Evolutionary conservation across 495 filamentous ascomycete genomes (phyloP).

Genomic region (Xylaria palmicola): DNA sequence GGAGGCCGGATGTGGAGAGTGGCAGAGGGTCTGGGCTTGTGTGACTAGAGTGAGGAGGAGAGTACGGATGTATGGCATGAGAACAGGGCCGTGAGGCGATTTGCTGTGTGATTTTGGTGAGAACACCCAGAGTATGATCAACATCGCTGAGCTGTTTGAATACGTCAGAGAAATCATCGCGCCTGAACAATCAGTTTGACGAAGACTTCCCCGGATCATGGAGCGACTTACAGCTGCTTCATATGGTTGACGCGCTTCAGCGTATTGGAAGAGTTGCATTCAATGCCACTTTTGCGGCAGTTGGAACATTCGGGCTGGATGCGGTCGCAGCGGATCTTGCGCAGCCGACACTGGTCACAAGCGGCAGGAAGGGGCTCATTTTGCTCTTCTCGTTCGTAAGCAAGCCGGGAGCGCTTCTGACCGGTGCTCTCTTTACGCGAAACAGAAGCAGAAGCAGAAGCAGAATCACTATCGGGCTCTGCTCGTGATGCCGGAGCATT

Average conservation of each 20-base stretch:
- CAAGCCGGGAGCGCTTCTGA: constrained; percentile 4
- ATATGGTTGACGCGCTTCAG: constrained; percentile 19
- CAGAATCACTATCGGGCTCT: neutral
- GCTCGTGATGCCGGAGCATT: neutral
- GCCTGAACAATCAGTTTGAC: constrained; percentile 7
- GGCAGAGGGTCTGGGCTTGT: neutral
- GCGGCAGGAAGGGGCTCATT: constrained; percentile 14
- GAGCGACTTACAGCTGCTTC: constrained; percentile 17
- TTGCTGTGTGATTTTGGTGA: constrained; percentile 18
- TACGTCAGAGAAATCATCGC: constrained; percentile 22
- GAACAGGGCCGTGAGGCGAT: constrained; percentile 13
- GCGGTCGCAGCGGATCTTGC: constrained; percentile 40
- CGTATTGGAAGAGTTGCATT: constrained; percentile 12
- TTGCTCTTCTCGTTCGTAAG: constrained; percentile 14
- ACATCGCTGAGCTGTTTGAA: constrained; percentile 17
- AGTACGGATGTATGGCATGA: neutral
- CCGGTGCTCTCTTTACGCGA: neutral
- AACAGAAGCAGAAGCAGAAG: neutral
- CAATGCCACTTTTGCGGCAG: constrained; percentile 29
- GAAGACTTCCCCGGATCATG: neutral
- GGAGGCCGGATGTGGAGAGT: neutral
- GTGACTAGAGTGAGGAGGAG: neutral
- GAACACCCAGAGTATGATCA: constrained; percentile 12
- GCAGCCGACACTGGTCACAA: constrained; percentile 36
- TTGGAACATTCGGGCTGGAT: constrained; percentile 34